Percentiles rank a stretch among this genome's conserved stretches.
phyloP scores from a whole-genome alignment of 2,329 filamentous ascomycete species.

The Intubia oerlemansii region DNA sequence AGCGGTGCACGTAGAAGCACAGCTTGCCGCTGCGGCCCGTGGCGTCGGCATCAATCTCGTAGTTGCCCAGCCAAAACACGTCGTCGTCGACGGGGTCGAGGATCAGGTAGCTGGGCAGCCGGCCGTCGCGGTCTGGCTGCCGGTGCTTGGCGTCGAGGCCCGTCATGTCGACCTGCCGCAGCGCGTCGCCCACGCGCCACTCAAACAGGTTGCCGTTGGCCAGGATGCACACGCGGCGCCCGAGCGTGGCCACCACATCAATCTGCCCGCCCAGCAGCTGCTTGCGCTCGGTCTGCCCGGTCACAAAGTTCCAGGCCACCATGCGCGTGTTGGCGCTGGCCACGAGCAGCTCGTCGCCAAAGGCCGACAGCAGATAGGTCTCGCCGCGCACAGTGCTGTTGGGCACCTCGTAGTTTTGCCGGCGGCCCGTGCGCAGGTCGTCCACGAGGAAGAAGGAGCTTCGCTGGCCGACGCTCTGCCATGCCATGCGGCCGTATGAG shows the following conservation, averaged over 20 bases:
- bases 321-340: conserved; percentile 2
- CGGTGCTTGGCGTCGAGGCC: conserved; percentile 3
- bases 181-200: conserved; percentile 4
- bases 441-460: conserved; percentile 6
- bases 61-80: conserved; percentile 6
- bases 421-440: conserved; percentile 4
- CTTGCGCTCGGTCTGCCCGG: conserved; percentile 3
- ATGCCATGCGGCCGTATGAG: conserved; percentile 6
- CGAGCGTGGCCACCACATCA: conserved; percentile 5
- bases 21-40: conserved; percentile 2
- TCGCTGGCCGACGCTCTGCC: conserved; percentile 2
- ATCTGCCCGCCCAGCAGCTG: conserved; percentile 4
- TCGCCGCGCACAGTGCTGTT: conserved; percentile 3
- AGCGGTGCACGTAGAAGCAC: conserved; percentile 6
- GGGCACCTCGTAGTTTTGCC: not conserved
- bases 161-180: conserved; percentile 4
- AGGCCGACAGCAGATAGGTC: not conserved
- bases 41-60: conserved; percentile 1
- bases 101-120: conserved; percentile 6
- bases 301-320: conserved; percentile 6
- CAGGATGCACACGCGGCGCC: conserved; percentile 5
- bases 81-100: conserved; percentile 3
- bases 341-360: conserved; percentile 6
- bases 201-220: conserved; percentile 3
- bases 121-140: conserved; percentile 5